phyloP scores from a whole-genome alignment of 2,329 filamentous ascomycete species.

The Didymella keratinophila region DNA sequence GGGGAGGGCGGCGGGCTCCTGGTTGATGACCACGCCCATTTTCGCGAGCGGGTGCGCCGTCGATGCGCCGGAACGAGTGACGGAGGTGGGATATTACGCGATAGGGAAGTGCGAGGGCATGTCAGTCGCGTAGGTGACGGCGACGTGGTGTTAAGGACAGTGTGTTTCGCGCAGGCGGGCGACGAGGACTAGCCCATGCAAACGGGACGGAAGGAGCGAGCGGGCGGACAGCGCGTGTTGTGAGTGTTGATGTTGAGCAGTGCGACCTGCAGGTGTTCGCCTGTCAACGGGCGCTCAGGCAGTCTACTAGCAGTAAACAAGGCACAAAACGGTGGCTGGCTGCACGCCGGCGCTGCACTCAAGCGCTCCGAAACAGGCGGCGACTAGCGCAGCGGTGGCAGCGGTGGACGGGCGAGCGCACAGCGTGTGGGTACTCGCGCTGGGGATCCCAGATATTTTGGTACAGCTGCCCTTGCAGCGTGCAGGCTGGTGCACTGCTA shows the following conservation, averaged over 20 bases:
- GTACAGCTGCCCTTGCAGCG: constrained; percentile 16
- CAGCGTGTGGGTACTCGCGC: constrained; percentile 25
- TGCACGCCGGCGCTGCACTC: constrained; percentile 5
- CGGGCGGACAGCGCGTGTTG: constrained; percentile 5
- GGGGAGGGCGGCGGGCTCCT: constrained; percentile 77
- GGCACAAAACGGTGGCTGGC: constrained; percentile 25
- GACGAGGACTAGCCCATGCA: constrained; percentile 13
- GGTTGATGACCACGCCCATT: constrained; percentile 81
- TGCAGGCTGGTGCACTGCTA: background rate
- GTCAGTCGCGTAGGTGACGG: constrained; percentile 16
- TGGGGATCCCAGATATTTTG: constrained; percentile 3
- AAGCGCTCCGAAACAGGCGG: constrained; percentile 29
- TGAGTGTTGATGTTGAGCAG: constrained; percentile 13
- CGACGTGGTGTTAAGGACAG: constrained; percentile 16
- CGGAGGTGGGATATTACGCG: constrained; percentile 25
- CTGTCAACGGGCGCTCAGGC: constrained; percentile 9
- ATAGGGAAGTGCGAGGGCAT: constrained; percentile 16
- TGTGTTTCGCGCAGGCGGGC: background rate
- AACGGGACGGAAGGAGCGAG: constrained; percentile 13
- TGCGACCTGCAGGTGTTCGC: constrained; percentile 11
- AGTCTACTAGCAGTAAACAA: constrained; percentile 30
- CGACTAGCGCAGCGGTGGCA: constrained; percentile 27
- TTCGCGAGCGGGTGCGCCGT: constrained; percentile 37
- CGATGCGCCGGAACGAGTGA: constrained; percentile 43
- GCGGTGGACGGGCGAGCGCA: constrained; percentile 35